Conservation (phyloP, 108 stramenopile species). For the Cyclotella choctawhatcheeana region DNA sequence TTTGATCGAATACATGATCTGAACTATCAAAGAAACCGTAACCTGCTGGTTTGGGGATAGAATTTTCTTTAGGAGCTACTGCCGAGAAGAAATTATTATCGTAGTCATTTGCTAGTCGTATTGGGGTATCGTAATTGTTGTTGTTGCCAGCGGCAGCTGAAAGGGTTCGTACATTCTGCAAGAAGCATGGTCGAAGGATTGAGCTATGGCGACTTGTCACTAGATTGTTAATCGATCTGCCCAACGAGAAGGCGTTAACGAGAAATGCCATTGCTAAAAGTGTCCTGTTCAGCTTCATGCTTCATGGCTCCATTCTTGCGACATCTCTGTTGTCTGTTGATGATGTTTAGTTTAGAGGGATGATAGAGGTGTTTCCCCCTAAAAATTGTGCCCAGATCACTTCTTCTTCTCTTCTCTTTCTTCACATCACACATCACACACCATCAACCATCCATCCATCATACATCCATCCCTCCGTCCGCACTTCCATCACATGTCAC, state of each 20-base stretch:
- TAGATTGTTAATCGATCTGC: no score
- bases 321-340: no score
- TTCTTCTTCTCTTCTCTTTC: not conserved
- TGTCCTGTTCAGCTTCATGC: no score
- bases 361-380: no score
- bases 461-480: not conserved
- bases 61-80: conserved; percentile 1
- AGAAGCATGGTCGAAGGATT: no score
- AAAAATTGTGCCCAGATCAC: no score
- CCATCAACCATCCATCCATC: not conserved
- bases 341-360: no score
- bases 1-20: not conserved
- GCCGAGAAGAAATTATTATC: conserved; percentile 14
- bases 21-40: conserved; percentile 12
- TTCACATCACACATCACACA: not conserved
- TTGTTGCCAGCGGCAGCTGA: conserved; percentile 1
- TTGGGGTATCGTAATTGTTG: not conserved
- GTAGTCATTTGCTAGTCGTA: conserved; percentile 15
- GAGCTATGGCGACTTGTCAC: no score
- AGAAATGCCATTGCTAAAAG: no score
- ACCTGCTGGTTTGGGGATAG: not conserved
- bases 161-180: not conserved
- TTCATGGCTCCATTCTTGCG: no score
- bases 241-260: no score
- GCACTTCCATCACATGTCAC: not conserved